A percentile compares a stretch with the other conserved stretches of the same genome.
Evolutionary conservation across 2,329 filamentous ascomycete genomes (phyloP).

Genomic region (Fusarium chuoi): DNA sequence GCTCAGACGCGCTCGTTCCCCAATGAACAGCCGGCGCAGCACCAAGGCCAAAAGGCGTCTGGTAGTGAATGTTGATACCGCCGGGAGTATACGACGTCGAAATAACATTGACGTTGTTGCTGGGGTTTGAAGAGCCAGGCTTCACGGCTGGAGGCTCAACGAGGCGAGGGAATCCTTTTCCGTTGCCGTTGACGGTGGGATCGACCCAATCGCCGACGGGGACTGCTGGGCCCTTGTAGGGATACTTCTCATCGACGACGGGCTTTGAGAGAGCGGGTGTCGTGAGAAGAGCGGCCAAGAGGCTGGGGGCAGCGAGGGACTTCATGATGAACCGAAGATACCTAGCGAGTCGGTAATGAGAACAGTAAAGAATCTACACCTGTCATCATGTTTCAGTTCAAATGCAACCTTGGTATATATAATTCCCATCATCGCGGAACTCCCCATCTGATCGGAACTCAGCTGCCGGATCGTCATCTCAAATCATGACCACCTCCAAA

Average conservation of each 20-base stretch:
- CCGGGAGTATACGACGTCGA: neutral
- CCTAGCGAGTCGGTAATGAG: neutral
- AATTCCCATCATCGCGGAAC: neutral
- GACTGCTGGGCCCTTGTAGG: neutral
- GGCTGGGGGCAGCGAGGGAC: neutral
- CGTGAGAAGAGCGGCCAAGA: neutral
- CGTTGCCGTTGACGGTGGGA: neutral
- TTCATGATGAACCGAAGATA: neutral
- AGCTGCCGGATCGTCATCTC: neutral
- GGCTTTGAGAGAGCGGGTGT: neutral
- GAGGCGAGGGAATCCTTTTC: neutral
- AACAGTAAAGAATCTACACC: neutral
- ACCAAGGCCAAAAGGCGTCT: neutral
- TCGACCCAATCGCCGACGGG: conserved; percentile 10
- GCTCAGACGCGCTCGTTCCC: neutral
- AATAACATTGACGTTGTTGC: conserved; percentile 4
- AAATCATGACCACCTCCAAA: neutral
- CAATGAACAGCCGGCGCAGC: neutral
- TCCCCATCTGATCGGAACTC: neutral
- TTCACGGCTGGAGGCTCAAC: neutral
- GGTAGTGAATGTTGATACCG: neutral
- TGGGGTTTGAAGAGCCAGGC: neutral
- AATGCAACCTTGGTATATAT: neutral
- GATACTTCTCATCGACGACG: conserved; percentile 1
- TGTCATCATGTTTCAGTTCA: neutral